These are phyloP conservation scores for Caloboletus firmus DNA, from an alignment of 1,284 basidiomycete species.

Conservation along the genomic window DNA sequence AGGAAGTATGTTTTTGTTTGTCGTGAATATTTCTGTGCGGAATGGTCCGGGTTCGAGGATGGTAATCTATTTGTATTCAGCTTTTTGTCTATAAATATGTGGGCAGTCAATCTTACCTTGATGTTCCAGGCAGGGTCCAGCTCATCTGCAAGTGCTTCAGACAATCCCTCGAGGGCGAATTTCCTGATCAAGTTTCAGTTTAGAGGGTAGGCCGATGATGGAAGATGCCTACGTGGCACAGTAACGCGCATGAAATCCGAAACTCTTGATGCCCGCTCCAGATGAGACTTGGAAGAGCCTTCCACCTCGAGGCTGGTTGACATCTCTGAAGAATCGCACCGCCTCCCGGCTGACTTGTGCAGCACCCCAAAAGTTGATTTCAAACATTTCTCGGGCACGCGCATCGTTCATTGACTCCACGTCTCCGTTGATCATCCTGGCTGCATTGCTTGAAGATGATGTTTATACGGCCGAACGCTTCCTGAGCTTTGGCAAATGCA, in stretches of 20 bases:
- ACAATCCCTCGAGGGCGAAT: conserved; percentile 29
- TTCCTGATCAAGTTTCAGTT: conserved; percentile 17
- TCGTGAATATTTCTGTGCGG: conserved; percentile 11
- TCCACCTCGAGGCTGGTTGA: conserved; percentile 36
- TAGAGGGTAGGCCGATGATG: neutral
- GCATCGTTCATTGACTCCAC: conserved; percentile 23
- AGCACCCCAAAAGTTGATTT: conserved; percentile 40
- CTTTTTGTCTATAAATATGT: neutral
- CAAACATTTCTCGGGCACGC: conserved; percentile 32
- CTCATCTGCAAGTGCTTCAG: conserved; percentile 25
- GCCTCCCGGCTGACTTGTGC: conserved; percentile 34
- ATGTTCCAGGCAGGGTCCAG: conserved; percentile 35
- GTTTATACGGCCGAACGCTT: conserved; percentile 41
- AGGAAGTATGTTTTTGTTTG: conserved; percentile 1
- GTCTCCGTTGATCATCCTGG: conserved; percentile 22
- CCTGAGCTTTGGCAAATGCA: conserved; percentile 37
- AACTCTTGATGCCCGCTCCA: conserved; percentile 8
- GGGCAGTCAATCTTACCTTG: conserved; percentile 15
- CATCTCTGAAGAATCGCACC: conserved; percentile 39
- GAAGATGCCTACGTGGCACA: conserved; percentile 21
- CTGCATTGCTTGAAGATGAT: conserved; percentile 42
- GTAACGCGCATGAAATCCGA: conserved; percentile 19
- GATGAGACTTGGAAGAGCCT: conserved; percentile 37
- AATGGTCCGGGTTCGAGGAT: conserved; percentile 28
- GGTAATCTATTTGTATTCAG: conserved; percentile 19